These are phyloP conservation scores for Colletotrichum limetticola DNA, from an alignment of 2,329 filamentous ascomycete species.

Conservation along the genomic window DNA sequence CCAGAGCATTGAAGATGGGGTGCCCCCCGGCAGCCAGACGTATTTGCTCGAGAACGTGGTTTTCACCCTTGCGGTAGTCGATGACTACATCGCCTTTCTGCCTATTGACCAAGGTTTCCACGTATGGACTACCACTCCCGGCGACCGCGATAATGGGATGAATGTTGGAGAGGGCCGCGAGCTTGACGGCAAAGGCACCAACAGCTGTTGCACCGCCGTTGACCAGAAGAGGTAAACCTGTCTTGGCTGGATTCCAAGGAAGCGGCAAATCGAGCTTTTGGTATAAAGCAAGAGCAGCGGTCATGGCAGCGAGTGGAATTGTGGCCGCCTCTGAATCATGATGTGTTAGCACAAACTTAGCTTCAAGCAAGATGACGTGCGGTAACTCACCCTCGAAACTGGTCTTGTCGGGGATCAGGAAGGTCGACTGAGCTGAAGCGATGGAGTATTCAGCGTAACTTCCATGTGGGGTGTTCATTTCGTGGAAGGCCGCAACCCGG, in stretches of 20 bases:
- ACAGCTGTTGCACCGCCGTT: conserved; percentile 65
- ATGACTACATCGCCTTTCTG: conserved; percentile 37
- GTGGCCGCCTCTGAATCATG: conserved; percentile 45
- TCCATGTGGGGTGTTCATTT: conserved; percentile 61
- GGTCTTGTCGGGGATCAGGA: conserved; percentile 46
- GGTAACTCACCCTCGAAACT: conserved; percentile 27
- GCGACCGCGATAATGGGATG: conserved; percentile 70
- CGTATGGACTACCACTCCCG: conserved; percentile 45
- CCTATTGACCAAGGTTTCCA: conserved; percentile 33
- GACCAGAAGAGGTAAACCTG: conserved; percentile 46
- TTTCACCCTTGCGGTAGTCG: conserved; percentile 36
- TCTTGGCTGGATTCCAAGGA: conserved; percentile 55
- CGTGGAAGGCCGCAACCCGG: conserved; percentile 57
- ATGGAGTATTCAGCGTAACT: conserved; percentile 53
- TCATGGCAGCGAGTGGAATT: conserved; percentile 50
- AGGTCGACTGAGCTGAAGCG: conserved; percentile 52
- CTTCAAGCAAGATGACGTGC: too few species aligned
- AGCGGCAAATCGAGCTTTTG: conserved; percentile 56
- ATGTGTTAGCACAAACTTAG: neutral
- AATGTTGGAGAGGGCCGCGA: conserved; percentile 61
- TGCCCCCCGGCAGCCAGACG: neutral
- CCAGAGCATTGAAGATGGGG: neutral
- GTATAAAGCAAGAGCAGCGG: conserved; percentile 60
- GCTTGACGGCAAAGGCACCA: conserved; percentile 67
- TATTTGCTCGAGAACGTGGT: neutral